Evolutionary conservation across 306 rosid genomes (phyloP).

Genomic region (Alnus rubra): DNA sequence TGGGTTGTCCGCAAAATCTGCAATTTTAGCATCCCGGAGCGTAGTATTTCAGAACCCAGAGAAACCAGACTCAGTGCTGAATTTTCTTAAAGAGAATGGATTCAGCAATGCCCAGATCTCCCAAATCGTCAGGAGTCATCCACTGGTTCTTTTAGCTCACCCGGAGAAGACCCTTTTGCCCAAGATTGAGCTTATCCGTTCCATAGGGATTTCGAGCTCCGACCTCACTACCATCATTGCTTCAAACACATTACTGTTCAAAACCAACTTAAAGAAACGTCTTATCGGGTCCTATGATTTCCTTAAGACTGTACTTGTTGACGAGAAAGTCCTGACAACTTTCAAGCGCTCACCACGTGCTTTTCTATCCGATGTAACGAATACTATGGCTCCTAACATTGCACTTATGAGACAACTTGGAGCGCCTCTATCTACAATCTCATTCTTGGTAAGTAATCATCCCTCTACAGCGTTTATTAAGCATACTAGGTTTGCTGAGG

Average conservation of each 20-base stretch:
- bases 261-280: neutral
- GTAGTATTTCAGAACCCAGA: too few species aligned
- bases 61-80: too few species aligned
- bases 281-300: too few species aligned
- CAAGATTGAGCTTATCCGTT: too few species aligned
- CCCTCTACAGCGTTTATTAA: neutral
- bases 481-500: conserved; percentile 4
- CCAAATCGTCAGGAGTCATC: neutral
- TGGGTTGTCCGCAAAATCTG: too few species aligned
- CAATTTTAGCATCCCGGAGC: too few species aligned
- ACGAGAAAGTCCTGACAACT: conserved; percentile 4
- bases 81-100: too few species aligned
- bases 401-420: too few species aligned
- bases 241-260: neutral
- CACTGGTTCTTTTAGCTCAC: conserved; percentile 17
- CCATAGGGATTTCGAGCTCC: too few species aligned
- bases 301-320: neutral
- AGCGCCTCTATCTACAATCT: too few species aligned
- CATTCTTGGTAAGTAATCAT: neutral
- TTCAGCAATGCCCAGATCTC: conserved; percentile 13
- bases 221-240: neutral
- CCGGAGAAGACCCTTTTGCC: conserved; percentile 32
- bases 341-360: neutral
- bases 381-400: too few species aligned
- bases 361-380: neutral